Conservation (phyloP, 2,329 filamentous ascomycete genomes). For the Fusarium succisae region DNA sequence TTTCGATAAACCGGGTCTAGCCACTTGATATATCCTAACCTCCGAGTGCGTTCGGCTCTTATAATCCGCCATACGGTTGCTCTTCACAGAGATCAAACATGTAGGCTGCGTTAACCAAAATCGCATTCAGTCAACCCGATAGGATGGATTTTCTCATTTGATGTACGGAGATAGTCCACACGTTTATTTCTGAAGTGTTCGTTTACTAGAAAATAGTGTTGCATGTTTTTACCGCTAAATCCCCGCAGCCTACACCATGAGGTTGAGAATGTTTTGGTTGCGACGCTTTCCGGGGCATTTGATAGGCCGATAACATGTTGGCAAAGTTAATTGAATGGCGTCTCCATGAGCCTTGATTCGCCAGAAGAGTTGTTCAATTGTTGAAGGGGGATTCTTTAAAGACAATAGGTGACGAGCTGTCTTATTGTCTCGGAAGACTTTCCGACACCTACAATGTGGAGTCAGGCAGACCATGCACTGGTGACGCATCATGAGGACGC, state of each 20-base stretch:
- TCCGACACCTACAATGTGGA: not conserved
- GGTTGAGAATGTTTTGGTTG: not conserved
- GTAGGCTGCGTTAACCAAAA: no score
- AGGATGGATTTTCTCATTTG: fast-evolving
- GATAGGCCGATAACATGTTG: not conserved
- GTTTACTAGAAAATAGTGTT: not conserved
- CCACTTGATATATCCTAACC: not conserved
- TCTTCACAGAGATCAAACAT: not conserved
- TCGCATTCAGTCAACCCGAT: fast-evolving
- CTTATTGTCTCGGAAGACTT: not conserved
- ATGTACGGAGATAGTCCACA: not conserved
- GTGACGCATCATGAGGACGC: not conserved
- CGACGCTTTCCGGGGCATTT: not conserved
- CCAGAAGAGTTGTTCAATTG: not conserved
- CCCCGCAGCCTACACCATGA: not conserved
- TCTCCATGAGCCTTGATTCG: not conserved
- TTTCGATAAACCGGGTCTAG: not conserved
- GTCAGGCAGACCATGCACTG: not conserved
- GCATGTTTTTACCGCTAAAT: no score
- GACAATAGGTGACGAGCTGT: not conserved
- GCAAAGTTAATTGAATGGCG: not conserved
- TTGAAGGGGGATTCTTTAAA: fast-evolving
- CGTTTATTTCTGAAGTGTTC: not conserved
- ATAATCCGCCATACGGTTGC: not conserved
- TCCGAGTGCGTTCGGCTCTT: constrained; percentile 11